phyloP scores from a whole-genome alignment of 305 asterid species.

The Nicotiana rustica region DNA sequence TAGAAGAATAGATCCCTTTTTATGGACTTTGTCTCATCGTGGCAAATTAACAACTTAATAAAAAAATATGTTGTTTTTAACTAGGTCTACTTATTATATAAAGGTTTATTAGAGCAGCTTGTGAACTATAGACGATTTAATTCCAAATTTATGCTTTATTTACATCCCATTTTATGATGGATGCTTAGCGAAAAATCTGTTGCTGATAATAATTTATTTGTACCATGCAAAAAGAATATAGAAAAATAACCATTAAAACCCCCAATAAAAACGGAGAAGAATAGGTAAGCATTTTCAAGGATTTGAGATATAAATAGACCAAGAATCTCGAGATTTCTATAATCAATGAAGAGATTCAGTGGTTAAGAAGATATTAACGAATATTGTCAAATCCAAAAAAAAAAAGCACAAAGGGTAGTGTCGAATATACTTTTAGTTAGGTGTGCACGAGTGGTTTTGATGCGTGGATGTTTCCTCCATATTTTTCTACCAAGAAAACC shows the following conservation, averaged over 20 bases:
- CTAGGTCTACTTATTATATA: too few species aligned
- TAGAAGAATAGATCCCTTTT: neutral
- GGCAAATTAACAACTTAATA: neutral
- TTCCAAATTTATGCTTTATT: neutral
- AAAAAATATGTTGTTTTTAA: too few species aligned
- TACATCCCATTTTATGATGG: neutral
- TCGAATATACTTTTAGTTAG: neutral
- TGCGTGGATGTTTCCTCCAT: neutral
- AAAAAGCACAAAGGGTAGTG: neutral
- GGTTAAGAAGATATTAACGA: constrained; percentile 15
- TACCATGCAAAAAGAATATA: neutral
- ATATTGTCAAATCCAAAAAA: neutral
- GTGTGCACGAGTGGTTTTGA: constrained; percentile 17
- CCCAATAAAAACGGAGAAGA: neutral
- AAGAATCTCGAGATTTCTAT: neutral
- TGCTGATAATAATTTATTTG: neutral
- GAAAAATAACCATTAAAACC: neutral
- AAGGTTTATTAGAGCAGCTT: neutral
- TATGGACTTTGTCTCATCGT: neutral
- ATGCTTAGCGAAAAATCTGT: neutral
- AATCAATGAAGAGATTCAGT: neutral
- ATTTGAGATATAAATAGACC: neutral
- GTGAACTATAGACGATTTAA: neutral
- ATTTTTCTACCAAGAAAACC: constrained; percentile 28
- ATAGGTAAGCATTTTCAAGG: neutral